phyloP scores from a whole-genome alignment of 1,139 yeast genomes.

The Eremothecium coryli region DNA sequence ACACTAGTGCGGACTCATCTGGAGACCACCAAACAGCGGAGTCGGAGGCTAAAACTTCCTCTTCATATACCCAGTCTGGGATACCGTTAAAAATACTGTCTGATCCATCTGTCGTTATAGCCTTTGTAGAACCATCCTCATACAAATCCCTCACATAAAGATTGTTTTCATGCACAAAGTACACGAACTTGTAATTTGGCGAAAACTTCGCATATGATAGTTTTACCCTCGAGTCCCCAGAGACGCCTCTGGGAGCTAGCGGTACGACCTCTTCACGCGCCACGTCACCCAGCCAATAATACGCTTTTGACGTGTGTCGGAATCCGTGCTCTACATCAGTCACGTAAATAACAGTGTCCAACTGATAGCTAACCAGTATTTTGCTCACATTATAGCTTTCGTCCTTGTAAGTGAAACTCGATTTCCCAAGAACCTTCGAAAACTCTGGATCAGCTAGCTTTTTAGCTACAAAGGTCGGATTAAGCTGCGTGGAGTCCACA shows the following conservation, averaged over 20 bases:
- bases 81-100: constrained; percentile 66
- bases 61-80: constrained; percentile 97
- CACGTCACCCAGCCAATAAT: constrained; percentile 55
- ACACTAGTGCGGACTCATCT: constrained; percentile 56
- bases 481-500: constrained; percentile 12
- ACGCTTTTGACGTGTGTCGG: constrained; percentile 66
- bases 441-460: constrained; percentile 19
- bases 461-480: constrained; percentile 23
- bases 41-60: constrained; percentile 65
- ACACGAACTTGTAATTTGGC: constrained; percentile 56
- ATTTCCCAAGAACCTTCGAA: constrained; percentile 13
- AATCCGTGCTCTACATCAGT: constrained; percentile 41
- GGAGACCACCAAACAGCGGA: constrained; percentile 84
- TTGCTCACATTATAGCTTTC: constrained; percentile 16
- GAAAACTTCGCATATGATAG: constrained; percentile 61
- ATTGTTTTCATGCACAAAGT: constrained; percentile 64
- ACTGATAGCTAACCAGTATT: constrained; percentile 24
- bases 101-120: constrained; percentile 64
- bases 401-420: constrained; percentile 22
- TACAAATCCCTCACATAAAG: constrained; percentile 44
- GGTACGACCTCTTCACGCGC: constrained; percentile 36
- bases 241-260: constrained; percentile 28
- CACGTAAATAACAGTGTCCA: constrained; percentile 27
- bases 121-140: constrained; percentile 36
- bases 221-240: constrained; percentile 23